These are phyloP conservation scores for Phalaenopsis aphrodite DNA, from an alignment of 106 monocot species.

Conservation along the genomic window DNA sequence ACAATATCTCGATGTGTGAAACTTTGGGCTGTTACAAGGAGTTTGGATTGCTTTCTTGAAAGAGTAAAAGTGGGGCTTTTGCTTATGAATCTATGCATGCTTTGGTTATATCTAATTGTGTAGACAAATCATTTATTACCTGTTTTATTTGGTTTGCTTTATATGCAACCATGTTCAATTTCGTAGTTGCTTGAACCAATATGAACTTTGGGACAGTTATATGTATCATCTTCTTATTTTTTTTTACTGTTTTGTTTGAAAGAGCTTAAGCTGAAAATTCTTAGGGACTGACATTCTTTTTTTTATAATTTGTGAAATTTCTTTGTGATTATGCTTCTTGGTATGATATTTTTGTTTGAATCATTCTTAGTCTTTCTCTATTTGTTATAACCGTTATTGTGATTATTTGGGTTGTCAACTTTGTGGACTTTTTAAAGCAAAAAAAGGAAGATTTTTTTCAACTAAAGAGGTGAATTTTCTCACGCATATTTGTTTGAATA, in stretches of 20 bases:
- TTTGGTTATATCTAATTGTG: neutral
- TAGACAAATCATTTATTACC: neutral
- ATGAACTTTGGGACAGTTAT: neutral
- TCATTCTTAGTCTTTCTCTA: neutral
- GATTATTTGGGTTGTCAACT: neutral
- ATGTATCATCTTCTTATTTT: neutral
- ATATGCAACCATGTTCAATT: neutral
- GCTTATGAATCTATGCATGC: neutral
- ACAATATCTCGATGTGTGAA: neutral
- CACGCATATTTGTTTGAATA: neutral
- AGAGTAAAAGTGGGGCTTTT: neutral
- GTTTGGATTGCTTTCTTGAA: neutral
- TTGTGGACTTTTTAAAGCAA: neutral
- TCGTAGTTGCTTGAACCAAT: neutral
- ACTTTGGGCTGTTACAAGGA: neutral
- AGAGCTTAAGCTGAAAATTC: neutral
- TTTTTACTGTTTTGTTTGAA: neutral
- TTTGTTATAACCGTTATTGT: neutral
- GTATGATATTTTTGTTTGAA: neutral
- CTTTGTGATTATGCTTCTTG: neutral
- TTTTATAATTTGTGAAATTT: neutral
- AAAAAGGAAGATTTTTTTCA: neutral
- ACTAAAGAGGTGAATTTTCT: neutral
- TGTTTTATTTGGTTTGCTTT: neutral
- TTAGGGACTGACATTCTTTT: neutral